A percentile compares a stretch with the other conserved stretches of the same genome.
Evolutionary conservation across 108 stramenopile genomes (phyloP).

Genomic region (Discostella stelligeroides): DNA sequence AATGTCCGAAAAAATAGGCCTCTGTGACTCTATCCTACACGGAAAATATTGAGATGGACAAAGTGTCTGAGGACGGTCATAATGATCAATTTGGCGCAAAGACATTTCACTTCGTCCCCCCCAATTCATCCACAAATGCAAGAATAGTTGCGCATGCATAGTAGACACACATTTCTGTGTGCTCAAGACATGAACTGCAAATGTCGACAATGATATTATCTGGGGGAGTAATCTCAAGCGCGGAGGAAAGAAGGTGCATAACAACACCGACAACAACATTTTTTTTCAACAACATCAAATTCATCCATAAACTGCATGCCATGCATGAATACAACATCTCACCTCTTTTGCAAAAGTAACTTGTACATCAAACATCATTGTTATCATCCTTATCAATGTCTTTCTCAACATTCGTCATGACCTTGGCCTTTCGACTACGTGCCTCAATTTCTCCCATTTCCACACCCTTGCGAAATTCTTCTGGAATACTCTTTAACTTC

Average conservation of each 20-base stretch:
- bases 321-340: background rate
- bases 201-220: too few species aligned
- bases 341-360: background rate
- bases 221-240: too few species aligned
- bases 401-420: conserved; percentile 51
- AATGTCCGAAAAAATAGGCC: conserved; percentile 34
- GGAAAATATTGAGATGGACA: conserved; percentile 25
- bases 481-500: conserved; percentile 62
- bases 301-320: too few species aligned
- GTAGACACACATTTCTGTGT: conserved; percentile 16
- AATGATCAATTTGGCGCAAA: conserved; percentile 20
- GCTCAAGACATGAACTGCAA: background rate
- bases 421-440: conserved; percentile 68
- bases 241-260: too few species aligned
- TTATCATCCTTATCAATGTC: conserved; percentile 36
- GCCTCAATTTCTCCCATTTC: conserved; percentile 76
- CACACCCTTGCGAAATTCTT: conserved; percentile 82
- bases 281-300: too few species aligned
- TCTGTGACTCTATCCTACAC: conserved; percentile 52
- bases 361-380: background rate
- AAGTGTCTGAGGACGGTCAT: conserved; percentile 49
- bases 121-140: background rate
- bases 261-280: background rate
- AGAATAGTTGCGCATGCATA: background rate
- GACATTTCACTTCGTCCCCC: conserved; percentile 5